phyloP scores from a whole-genome alignment of 1,284 basidiomycete species.

The Ustilago curta region DNA sequence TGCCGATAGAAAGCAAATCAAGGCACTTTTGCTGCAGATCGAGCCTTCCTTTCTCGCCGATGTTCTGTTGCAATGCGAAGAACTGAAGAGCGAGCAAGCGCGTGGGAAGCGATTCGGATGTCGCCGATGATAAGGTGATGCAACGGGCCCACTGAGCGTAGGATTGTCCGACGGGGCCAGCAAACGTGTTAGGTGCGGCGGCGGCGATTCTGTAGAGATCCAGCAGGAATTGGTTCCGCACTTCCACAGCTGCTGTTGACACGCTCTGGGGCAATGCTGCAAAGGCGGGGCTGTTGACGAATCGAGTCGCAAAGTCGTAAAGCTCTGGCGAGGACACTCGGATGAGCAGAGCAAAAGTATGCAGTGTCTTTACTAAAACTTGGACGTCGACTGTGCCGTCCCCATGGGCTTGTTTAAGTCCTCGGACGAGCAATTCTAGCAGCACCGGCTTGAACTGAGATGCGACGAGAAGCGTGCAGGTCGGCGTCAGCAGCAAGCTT shows the following conservation, averaged over 20 bases:
- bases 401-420: conserved; percentile 38
- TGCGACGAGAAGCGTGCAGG: conserved; percentile 56
- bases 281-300: conserved; percentile 38
- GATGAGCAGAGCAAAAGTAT: conserved; percentile 46
- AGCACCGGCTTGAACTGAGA: conserved; percentile 63
- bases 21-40: conserved; percentile 46
- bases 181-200: conserved; percentile 18
- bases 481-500: conserved; percentile 58
- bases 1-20: conserved; percentile 3
- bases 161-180: conserved; percentile 11
- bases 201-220: conserved; percentile 32
- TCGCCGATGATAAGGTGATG: conserved; percentile 18
- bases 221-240: conserved; percentile 37
- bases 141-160: conserved; percentile 31
- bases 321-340: conserved; percentile 59
- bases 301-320: conserved; percentile 42
- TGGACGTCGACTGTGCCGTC: conserved; percentile 5
- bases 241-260: conserved; percentile 8
- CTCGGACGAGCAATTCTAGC: conserved; percentile 60
- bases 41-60: conserved; percentile 38
- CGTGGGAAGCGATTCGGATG: conserved; percentile 23
- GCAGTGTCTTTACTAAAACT: conserved; percentile 25
- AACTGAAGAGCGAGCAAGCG: conserved; percentile 55
- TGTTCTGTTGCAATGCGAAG: conserved; percentile 43
- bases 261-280: conserved; percentile 16